Evolutionary conservation across 1,284 basidiomycete genomes (phyloP), one percentile per base, ranked within the genome.

Genomic region (Stereum hirsutum): DNA sequence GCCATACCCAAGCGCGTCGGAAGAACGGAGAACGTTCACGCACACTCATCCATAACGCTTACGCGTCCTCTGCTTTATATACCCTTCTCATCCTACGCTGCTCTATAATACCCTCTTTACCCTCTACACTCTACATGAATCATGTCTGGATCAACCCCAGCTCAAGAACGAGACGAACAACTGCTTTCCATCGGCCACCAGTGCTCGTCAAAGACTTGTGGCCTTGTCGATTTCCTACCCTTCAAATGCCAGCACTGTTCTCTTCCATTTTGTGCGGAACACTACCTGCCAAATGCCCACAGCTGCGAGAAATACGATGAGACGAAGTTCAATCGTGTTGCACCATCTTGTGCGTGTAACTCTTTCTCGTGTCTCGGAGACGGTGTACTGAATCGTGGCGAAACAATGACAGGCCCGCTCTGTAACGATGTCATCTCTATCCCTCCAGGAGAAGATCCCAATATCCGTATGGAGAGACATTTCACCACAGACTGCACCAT

Each of bases 161-260:
- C 46, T 44, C 43, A 53, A 7, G 68, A 72, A 42, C 67, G 63
- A 47, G 73, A 80, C 46, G 54, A 62, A 14, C 70, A 78, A 24
- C 64, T 89, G 15, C 69, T 89, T 41, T 60, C 65, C 36, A 59
- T 88, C 47, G 86, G 85, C n/a, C 70, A 74, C 46, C 79, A 84
- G 53, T 89, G 85, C 60, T 75, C 79, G 15, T 68, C 75, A 37
- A 53, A 69, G 0, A 62, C 70, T 2, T 89, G 86, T 61, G 60
- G 67, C 24, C 70, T 84, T 49, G 70, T 88, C 54, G 87, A 89
- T 64, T 89, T 86, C 53, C 64, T 89, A n/a, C 85, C 86, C 0
- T 82, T 87, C 69, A 82, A 79, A 61, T 88, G 86, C 57, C 75
- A 82, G 41, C 81, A 86, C 53, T 89, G 85, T 55, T 57, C 66